These are phyloP conservation scores for Cenchrus americanus DNA, from an alignment of 176 grass and related monocot species.

Conservation along the genomic window DNA sequence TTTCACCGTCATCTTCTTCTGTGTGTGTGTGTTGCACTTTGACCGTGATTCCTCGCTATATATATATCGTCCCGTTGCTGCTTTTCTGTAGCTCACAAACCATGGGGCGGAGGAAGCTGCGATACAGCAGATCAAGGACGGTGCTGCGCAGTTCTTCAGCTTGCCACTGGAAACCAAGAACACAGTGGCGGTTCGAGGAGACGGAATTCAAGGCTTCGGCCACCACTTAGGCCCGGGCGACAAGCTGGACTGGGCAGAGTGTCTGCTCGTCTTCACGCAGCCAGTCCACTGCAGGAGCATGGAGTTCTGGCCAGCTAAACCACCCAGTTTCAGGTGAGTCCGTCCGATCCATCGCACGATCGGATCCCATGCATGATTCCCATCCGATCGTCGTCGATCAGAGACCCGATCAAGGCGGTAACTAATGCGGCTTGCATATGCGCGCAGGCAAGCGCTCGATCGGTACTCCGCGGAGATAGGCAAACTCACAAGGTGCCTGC, in stretches of 20 bases:
- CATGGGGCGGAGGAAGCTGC: background rate
- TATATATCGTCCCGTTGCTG: no score
- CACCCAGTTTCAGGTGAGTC: background rate
- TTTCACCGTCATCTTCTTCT: no score
- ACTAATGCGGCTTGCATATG: no score
- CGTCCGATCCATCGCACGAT: background rate
- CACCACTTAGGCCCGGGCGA: constrained; percentile 18
- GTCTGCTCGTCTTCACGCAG: background rate
- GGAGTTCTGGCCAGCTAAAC: background rate
- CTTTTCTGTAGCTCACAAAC: constrained; percentile 11
- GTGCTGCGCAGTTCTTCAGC: background rate
- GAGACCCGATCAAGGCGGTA: no score
- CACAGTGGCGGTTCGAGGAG: background rate
- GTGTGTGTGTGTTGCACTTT: no score
- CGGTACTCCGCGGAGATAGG: background rate
- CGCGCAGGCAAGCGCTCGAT: background rate
- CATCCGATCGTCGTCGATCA: no score
- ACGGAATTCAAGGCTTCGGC: background rate
- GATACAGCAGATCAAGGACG: constrained; percentile 19
- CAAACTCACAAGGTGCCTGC: background rate
- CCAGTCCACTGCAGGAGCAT: background rate
- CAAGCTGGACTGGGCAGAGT: constrained; percentile 16
- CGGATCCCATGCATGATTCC: background rate
- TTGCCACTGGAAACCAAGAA: constrained; percentile 28
- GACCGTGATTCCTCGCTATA: no score